Evolutionary conservation across 768 basidiomycete species (phyloP), one percentile per base, ranked within the genome.

Genomic region (Phlebiopsis gigantea): DNA sequence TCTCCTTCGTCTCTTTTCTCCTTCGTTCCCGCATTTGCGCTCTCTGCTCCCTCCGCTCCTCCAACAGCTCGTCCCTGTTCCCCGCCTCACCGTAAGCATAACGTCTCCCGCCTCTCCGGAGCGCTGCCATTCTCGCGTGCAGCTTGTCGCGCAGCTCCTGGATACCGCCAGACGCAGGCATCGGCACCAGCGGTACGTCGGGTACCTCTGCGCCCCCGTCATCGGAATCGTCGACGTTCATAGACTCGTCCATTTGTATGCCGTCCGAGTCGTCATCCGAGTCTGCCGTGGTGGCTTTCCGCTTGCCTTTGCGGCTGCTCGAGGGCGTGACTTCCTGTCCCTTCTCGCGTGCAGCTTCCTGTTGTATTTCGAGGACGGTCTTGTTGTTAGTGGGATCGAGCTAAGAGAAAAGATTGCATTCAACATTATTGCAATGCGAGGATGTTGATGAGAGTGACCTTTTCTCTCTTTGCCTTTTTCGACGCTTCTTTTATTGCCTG

Each of bases 371-470:
- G 25, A 91, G 67, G 45, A 85, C 71, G 10, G 83, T 82, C 65
- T 90, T 91, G 66, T 94, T 79, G 72, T 96, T 94, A 5, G 84
- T 87, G 1, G 96, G 96, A 70, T 98, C 93, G 63, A 97, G 88
- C 94, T 98, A 30, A 21, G 53, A 19, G 31, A 29, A n/a, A n/a
- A n/a, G n/a, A n/a, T n/a, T n/a, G n/a, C n/a, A n/a, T n/a, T 45
- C 21, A 31, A 26, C 12, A 24, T 29, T 19, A 19, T 26, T 5
- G 34, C 30, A 51, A 31, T 31, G 24, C 22, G 25, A 28, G 24
- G 22, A 46, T 19, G 4, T 24, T 29, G 28, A 55, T 29, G 44
- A 43, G 28, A 51, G 14, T 71, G 22, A 90, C 94, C 81, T 94
- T 95, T 55, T 90, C 89, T 43, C 84, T 80, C 68, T 88, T 91